A percentile compares a stretch with the other conserved stretches of the same genome.
phyloP scores from a whole-genome alignment of 805 yeast species.

The Lipomyces orientalis region DNA sequence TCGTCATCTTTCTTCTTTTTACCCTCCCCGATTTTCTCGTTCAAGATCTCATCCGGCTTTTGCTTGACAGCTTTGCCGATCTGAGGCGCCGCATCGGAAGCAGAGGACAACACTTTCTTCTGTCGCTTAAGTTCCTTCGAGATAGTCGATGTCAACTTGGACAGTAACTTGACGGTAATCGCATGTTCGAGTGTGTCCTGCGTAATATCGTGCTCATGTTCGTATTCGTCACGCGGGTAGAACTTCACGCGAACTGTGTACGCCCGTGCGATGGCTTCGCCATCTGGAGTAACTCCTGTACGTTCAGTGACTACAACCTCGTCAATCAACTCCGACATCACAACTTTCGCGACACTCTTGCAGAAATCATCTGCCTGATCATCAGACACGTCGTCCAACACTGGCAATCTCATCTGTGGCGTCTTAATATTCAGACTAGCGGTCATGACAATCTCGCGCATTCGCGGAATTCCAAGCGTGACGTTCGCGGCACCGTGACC shows the following conservation, averaged over 20 bases:
- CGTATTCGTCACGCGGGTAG: conserved; percentile 77
- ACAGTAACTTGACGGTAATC: conserved; percentile 67
- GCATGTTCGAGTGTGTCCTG: conserved; percentile 77
- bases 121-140: conserved; percentile 83
- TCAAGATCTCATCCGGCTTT: conserved; percentile 60
- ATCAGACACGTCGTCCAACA: conserved; percentile 77
- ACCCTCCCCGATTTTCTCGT: conserved; percentile 53
- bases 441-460: conserved; percentile 99
- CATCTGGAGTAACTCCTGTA: conserved; percentile 61
- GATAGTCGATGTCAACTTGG: conserved; percentile 68
- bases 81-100: conserved; percentile 48
- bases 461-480: conserved; percentile 98
- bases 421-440: conserved; percentile 95
- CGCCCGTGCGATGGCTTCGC: conserved; percentile 62
- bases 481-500: conserved; percentile 99
- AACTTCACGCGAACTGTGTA: conserved; percentile 77
- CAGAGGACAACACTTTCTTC: conserved; percentile 53
- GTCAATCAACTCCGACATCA: conserved; percentile 87
- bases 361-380: conserved; percentile 91
- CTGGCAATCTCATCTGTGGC: conserved; percentile 98
- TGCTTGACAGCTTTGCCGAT: conserved; percentile 48
- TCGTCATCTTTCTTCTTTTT: conserved; percentile 37
- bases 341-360: conserved; percentile 83
- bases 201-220: conserved; percentile 84
- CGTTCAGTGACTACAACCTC: conserved; percentile 86